Percentiles rank a stretch among this genome's conserved stretches.
Conservation (phyloP, 164 flowering plant species). For the Brasenia schreberi region DNA sequence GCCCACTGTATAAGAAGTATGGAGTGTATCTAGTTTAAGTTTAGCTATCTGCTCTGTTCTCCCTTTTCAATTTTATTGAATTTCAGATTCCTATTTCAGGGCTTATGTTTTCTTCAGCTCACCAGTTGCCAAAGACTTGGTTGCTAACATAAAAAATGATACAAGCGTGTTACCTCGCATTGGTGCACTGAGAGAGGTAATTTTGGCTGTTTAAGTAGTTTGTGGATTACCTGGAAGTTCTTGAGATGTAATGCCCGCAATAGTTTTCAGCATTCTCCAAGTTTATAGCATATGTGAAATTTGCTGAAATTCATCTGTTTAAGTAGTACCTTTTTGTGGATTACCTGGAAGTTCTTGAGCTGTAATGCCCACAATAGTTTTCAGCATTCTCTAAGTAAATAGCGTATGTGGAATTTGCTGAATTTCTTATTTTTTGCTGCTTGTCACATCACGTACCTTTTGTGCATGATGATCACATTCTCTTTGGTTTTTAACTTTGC, state of each 20-base stretch:
- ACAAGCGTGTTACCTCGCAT: conserved; percentile 79
- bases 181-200: conserved; percentile 87
- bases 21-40: conserved; percentile 10
- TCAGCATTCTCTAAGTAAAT: too few relatives aligned
- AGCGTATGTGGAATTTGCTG: background rate
- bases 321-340: too few relatives aligned
- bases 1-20: conserved; percentile 89
- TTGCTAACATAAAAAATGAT: conserved; percentile 65
- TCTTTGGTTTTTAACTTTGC: conserved; percentile 18
- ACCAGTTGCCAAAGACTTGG: conserved; percentile 68
- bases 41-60: conserved; percentile 1
- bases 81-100: conserved; percentile 26
- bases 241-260: too few relatives aligned
- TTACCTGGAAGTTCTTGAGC: too few relatives aligned
- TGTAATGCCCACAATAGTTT: too few relatives aligned
- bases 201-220: background rate
- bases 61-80: background rate
- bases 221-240: too few relatives aligned
- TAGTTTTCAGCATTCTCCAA: too few relatives aligned
- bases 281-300: too few relatives aligned
- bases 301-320: background rate
- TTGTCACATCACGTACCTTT: background rate
- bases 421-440: background rate
- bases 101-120: conserved; percentile 95
- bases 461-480: background rate